Evolutionary conservation across 2,329 filamentous ascomycete genomes (phyloP).

Genomic region (Penicillium polonicum): DNA sequence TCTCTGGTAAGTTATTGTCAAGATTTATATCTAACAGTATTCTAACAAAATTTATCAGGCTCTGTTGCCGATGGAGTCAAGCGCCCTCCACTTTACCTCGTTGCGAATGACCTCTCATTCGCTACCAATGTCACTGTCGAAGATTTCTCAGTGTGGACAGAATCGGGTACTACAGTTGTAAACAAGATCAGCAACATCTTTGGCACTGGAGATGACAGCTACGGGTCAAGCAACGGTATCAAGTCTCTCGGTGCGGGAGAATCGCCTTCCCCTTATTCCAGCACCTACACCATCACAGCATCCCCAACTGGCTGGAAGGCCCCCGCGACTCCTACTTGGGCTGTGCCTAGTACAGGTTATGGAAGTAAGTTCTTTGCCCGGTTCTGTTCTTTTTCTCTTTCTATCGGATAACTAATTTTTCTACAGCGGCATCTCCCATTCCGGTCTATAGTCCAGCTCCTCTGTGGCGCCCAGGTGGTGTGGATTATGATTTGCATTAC

Average conservation of each 20-base stretch:
- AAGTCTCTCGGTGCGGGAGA: neutral
- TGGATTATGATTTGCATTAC: slow-evolving; percentile 34
- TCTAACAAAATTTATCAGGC: slow-evolving; percentile 14
- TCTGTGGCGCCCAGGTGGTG: slow-evolving; percentile 32
- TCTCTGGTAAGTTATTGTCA: neutral
- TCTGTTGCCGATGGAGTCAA: slow-evolving; percentile 32
- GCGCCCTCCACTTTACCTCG: slow-evolving; percentile 32
- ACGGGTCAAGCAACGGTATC: slow-evolving; percentile 13
- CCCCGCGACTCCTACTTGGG: slow-evolving; percentile 34
- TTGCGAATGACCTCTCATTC: slow-evolving; percentile 35
- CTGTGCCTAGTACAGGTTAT: slow-evolving; percentile 33
- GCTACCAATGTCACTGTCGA: slow-evolving; percentile 34
- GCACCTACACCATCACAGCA: slow-evolving; percentile 31
- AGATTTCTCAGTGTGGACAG: slow-evolving; percentile 40
- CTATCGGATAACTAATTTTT: neutral
- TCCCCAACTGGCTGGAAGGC: slow-evolving; percentile 29
- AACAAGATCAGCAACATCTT: slow-evolving; percentile 40
- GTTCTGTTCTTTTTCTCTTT: neutral
- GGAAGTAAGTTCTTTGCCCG: slow-evolving; percentile 19
- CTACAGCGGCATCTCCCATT: slow-evolving; percentile 21
- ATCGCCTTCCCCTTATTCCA: neutral
- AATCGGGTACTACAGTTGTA: slow-evolving; percentile 21
- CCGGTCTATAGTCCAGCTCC: slow-evolving; percentile 34
- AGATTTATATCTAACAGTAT: neutral
- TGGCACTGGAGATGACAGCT: slow-evolving; percentile 31